Evolutionary conservation across 352 stramenopile genomes (phyloP), one percentile per base, ranked within the genome.

Genomic region (Globisporangium recalcitrans): DNA sequence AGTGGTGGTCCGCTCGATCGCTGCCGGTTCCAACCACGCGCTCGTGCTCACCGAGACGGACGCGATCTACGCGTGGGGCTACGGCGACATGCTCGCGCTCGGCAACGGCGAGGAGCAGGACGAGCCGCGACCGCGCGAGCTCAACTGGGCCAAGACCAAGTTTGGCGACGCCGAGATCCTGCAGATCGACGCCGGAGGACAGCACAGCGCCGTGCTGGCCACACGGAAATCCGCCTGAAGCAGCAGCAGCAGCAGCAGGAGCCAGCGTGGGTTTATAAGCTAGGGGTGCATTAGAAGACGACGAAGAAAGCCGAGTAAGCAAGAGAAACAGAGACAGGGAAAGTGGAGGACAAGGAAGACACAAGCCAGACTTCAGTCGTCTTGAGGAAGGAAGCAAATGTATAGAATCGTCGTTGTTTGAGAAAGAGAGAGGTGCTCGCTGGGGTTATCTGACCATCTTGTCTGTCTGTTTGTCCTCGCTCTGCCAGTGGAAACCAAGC

Each of bases 21-120:
- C 80, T 10, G 82, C 78, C 21, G 93, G 93, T 34, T 90, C 82
- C 1, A 97, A 97, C 69, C 92, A 98, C 69, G 85, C 79, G 54
- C 56, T 98, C 26, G 85, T 73, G 19, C 62, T 97, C 13, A 91
- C 89, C 4, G 78, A 90, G 32, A 78, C 72, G 54, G 73, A 91
- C 67, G 65, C 80, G 29, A 70, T 96, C 16, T 96, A 91, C 64
- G 87, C 88, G 44, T 98, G 93, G 93, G 93, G 93, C 52, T 97
- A 97, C 64, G 91, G 91, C 22, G 93, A 98, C 58, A 97, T 97
- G 82, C 71, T 93, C 21, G 82, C 83, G 26, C 78, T 98, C 10
- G 93, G 93, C 19, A 87, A 96, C 61, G 92, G 90, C 62, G 58
- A 80, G 53, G 86, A 94, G 32, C 70, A 80, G 60, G 92, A 98